These are phyloP conservation scores for Erodium trifolium DNA, from an alignment of 441 rosid species.

Conservation along the genomic window DNA sequence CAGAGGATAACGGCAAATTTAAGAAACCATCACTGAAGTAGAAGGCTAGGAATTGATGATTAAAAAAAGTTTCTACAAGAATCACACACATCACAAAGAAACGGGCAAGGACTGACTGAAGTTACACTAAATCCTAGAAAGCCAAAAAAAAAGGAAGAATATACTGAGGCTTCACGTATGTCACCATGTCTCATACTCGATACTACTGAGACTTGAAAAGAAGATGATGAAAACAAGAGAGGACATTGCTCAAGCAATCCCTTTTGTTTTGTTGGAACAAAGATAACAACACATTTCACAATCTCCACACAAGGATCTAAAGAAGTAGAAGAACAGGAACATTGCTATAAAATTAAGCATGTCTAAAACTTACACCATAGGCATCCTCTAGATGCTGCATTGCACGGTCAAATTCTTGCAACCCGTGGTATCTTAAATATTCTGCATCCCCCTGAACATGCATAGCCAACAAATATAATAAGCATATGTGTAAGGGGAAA, in stretches of 20 bases:
- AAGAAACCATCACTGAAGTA: background rate
- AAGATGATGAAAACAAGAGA: background rate
- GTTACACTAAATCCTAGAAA: background rate
- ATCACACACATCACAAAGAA: background rate
- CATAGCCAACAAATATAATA: conserved; percentile 11
- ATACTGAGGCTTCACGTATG: background rate
- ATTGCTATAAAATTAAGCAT: conserved; percentile 5
- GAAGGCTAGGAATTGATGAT: background rate
- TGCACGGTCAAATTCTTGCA: conserved; percentile 92
- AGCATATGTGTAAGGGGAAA: too few species aligned
- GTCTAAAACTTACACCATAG: conserved; percentile 53
- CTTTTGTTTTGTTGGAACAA: background rate
- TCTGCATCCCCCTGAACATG: conserved; percentile 65
- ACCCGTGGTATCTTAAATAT: conserved; percentile 66
- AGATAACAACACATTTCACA: conserved; percentile 2
- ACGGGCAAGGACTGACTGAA: background rate
- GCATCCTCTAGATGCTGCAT: conserved; percentile 86
- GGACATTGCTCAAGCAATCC: conserved; percentile 1
- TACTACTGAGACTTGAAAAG: background rate
- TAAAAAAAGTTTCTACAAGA: background rate
- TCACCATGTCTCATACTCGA: background rate
- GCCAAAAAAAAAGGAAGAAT: background rate
- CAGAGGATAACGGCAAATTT: background rate
- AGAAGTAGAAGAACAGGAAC: background rate
- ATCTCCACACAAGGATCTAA: background rate